These are phyloP conservation scores for Diplodia corticola DNA, from an alignment of 2,329 filamentous ascomycete genomes.

Conservation along the genomic window DNA sequence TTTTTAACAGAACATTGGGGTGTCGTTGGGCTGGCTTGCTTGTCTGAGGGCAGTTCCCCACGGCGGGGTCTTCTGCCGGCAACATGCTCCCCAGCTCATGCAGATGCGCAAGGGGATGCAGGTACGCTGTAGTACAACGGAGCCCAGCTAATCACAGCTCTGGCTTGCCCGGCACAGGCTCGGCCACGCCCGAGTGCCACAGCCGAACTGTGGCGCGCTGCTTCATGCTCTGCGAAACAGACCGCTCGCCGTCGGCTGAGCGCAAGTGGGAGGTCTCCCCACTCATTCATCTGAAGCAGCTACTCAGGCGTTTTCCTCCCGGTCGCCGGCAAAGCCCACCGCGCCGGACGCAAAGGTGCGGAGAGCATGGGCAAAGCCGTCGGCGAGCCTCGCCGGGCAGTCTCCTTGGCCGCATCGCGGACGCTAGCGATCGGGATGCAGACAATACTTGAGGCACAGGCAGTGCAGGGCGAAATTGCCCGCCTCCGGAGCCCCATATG, in stretches of 20 bases:
- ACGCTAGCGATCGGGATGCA: not conserved
- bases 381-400: not conserved
- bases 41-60: not conserved
- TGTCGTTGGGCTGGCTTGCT: not conserved
- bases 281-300: constrained; percentile 21
- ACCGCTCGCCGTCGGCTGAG: not conserved
- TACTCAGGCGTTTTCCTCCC: not conserved
- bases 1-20: not conserved
- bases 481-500: not conserved
- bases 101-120: not conserved
- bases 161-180: not conserved
- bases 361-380: not conserved
- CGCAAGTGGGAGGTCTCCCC: constrained; percentile 1
- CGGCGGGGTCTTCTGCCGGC: not conserved
- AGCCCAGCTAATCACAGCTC: not conserved
- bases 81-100: not conserved
- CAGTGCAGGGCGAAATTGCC: not conserved
- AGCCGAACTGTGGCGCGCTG: not conserved
- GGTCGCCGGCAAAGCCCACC: not conserved
- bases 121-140: too few relatives aligned
- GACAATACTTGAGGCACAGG: not conserved
- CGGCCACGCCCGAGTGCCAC: not conserved
- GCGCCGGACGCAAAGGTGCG: not conserved
- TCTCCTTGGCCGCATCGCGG: not conserved
- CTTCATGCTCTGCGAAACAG: constrained; percentile 17